phyloP scores from a whole-genome alignment of 257 asterid species.

The Lycium barbarum region DNA sequence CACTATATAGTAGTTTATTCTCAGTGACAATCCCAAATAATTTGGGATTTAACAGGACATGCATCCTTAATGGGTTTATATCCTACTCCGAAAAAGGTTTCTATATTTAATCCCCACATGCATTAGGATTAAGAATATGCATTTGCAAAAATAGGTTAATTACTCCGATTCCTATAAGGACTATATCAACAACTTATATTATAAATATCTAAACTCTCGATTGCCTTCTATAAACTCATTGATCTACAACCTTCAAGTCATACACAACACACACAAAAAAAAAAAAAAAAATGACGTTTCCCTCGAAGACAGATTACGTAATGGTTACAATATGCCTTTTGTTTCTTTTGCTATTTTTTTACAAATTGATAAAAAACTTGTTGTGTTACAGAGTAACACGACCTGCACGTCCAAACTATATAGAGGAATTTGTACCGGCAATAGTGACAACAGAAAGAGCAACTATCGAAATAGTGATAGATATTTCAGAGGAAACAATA shows the following conservation, averaged over 20 bases:
- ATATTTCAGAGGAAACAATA: not conserved
- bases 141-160: not conserved
- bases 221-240: not conserved
- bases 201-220: not conserved
- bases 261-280: not conserved
- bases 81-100: not conserved
- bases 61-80: not conserved
- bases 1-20: too few species aligned
- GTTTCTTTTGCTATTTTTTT: not conserved
- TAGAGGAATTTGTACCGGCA: not conserved
- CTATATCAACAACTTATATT: not conserved
- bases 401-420: not conserved
- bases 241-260: too few species aligned
- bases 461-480: not conserved
- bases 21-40: not conserved
- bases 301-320: too few species aligned
- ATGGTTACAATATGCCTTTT: not conserved
- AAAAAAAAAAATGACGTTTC: not conserved
- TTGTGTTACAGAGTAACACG: not conserved
- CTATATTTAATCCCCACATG: not conserved
- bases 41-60: not conserved
- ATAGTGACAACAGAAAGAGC: not conserved
- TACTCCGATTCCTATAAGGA: not conserved
- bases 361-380: not conserved
- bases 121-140: not conserved